Conservation (phyloP, 345 rosid genomes). For the Populus pruinosa region DNA sequence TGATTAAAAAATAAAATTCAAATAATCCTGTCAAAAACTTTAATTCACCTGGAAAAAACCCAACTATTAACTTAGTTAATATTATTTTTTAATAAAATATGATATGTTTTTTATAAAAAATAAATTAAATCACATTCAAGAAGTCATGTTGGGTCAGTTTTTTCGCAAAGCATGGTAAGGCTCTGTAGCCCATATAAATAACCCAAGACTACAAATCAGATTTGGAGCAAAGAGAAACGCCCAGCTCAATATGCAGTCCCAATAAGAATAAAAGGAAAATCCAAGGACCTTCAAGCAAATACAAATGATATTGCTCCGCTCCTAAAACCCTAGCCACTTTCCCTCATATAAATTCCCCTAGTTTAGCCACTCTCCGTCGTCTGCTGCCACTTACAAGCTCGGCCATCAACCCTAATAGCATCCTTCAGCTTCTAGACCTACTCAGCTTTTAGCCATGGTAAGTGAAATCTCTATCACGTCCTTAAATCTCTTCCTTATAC, state of each 20-base stretch:
- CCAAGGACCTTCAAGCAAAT: background rate
- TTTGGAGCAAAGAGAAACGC: background rate
- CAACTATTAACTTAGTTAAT: too few relatives aligned
- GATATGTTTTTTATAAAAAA: too few relatives aligned
- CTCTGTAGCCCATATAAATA: background rate
- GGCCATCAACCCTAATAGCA: background rate
- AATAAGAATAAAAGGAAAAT: background rate
- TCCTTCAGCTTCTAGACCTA: background rate
- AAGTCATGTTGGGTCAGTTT: background rate
- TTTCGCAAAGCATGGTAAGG: background rate
- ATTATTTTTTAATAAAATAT: too few relatives aligned
- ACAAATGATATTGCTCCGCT: background rate
- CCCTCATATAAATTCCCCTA: constrained; percentile 1
- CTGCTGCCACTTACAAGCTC: background rate
- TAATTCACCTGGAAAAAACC: too few relatives aligned
- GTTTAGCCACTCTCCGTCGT: background rate
- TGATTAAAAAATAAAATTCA: too few relatives aligned
- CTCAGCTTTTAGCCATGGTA: constrained; percentile 1
- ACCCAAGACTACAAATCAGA: background rate
- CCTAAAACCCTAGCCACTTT: constrained; percentile 10
- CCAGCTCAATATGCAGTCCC: background rate
- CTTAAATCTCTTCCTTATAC: background rate
- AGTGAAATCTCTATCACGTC: background rate
- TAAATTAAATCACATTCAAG: too few relatives aligned
- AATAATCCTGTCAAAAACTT: too few relatives aligned